Evolutionary conservation across 805 yeast genomes (phyloP).

Genomic region (Suhomyces xylopsoci): DNA sequence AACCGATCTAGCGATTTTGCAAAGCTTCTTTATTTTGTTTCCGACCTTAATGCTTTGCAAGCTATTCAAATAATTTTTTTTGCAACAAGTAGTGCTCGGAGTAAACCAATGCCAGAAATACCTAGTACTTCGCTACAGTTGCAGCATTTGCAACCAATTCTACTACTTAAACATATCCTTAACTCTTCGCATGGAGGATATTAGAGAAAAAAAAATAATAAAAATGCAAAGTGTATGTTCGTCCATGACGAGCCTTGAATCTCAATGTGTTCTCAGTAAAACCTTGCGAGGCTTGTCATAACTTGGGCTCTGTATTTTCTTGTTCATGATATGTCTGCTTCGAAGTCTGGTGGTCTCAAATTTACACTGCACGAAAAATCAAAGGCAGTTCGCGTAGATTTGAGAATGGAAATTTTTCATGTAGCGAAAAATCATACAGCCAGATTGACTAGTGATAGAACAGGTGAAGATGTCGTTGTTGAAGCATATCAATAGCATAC

Average conservation of each 20-base stretch:
- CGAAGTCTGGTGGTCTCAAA: background rate
- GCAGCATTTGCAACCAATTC: background rate
- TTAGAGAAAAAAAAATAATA: too few species aligned
- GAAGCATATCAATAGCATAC: constrained; percentile 1
- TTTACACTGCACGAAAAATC: background rate
- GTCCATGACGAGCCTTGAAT: too few species aligned
- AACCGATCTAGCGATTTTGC: too few species aligned
- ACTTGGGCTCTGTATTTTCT: too few species aligned
- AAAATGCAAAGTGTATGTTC: too few species aligned
- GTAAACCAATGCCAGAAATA: too few species aligned
- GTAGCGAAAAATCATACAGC: background rate
- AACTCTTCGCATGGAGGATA: background rate
- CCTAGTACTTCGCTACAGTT: too few species aligned
- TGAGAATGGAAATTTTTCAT: constrained; percentile 3
- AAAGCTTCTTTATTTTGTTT: too few species aligned
- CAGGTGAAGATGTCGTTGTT: constrained; percentile 2
- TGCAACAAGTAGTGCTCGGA: too few species aligned
- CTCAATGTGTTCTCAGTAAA: background rate
- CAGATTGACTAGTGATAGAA: background rate
- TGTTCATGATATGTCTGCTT: background rate
- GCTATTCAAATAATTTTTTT: too few species aligned
- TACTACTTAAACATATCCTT: background rate
- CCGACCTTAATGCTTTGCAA: too few species aligned
- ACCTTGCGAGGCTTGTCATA: background rate
- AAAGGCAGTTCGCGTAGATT: background rate